These are phyloP conservation scores for Platanus orientalis DNA, from an alignment of 164 flowering plant genomes.

Conservation along the genomic window DNA sequence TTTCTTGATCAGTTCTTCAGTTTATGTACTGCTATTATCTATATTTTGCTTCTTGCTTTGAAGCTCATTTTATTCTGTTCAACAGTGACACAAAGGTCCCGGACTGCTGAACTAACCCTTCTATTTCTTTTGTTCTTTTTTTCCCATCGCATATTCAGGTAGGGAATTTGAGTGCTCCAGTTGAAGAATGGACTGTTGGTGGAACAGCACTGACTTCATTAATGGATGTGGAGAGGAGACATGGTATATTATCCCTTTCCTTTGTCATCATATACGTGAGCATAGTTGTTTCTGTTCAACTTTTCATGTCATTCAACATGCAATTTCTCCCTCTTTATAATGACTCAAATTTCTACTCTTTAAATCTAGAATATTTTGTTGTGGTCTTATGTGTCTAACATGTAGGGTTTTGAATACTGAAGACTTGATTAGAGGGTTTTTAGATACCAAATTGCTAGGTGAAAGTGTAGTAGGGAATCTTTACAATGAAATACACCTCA, in stretches of 20 bases:
- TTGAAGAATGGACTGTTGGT: constrained; percentile 88
- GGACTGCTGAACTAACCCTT: neutral
- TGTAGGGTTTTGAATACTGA: neutral
- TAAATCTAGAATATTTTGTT: neutral
- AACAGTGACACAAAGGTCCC: neutral
- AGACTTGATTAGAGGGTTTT: neutral
- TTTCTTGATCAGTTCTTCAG: neutral
- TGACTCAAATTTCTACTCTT: neutral
- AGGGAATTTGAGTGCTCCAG: constrained; percentile 88
- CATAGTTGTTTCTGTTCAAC: neutral
- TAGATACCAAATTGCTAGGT: neutral
- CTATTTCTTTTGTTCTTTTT: neutral
- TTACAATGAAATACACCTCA: neutral
- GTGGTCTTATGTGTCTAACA: neutral
- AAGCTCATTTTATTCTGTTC: neutral
- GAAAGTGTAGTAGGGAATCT: neutral
- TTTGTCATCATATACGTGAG: neutral
- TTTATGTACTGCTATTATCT: neutral
- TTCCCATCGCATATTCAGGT: constrained; percentile 41
- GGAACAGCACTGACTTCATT: constrained; percentile 91
- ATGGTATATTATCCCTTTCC: constrained; percentile 45
- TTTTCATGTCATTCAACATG: no score
- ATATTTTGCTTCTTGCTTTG: neutral
- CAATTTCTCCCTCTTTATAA: neutral
- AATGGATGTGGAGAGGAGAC: constrained; percentile 99